Evolutionary conservation across 202 grass and related monocot species (phyloP).

Genomic region (Zizania palustris): DNA sequence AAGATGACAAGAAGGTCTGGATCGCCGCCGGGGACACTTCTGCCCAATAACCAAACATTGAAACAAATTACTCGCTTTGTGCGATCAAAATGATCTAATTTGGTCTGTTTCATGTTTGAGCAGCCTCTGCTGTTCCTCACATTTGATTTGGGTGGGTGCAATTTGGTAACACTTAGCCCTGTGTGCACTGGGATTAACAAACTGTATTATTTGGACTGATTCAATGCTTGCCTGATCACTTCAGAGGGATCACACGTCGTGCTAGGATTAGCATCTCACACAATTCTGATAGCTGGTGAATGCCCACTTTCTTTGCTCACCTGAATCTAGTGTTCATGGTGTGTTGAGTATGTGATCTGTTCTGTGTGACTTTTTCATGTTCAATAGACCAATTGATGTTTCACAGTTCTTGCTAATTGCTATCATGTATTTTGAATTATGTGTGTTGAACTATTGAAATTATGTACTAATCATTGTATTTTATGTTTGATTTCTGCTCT

Average conservation of each 20-base stretch:
- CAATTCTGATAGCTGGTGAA: not conserved
- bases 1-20: constrained; percentile 75
- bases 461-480: no score
- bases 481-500: no score
- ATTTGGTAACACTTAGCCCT: not conserved
- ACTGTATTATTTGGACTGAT: not conserved
- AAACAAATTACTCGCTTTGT: not conserved
- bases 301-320: not conserved
- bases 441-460: no score
- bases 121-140: not conserved
- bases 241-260: not conserved
- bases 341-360: not conserved
- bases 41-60: constrained; percentile 17
- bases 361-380: not conserved
- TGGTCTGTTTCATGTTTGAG: not conserved
- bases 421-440: no score
- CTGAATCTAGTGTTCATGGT: not conserved
- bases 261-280: not conserved
- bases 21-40: constrained; percentile 52
- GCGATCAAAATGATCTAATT: not conserved
- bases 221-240: not conserved
- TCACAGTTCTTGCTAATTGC: not conserved
- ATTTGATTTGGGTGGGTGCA: not conserved
- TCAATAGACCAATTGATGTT: not conserved
- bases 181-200: not conserved